Base-by-base conservation (phyloP, 2,329 filamentous ascomycete genomes). In the Claviceps quebecensis region DNA sequence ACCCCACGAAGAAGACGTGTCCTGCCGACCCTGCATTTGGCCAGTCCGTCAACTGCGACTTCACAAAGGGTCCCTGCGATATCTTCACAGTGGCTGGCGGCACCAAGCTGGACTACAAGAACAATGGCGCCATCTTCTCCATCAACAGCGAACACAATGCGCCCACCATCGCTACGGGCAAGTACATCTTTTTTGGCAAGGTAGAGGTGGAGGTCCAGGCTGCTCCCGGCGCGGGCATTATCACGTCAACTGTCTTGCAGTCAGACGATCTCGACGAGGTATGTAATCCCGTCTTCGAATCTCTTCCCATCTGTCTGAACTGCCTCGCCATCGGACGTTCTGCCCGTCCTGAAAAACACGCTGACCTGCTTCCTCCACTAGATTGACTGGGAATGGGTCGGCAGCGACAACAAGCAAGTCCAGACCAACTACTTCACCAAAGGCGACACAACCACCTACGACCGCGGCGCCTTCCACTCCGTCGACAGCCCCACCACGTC, bases 161-260 rank as follows among this genome's bases (percentile, higher is more conserved):
- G 47, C 83, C 87, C 39, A 87, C 85, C 37, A 87, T 95, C 67
- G 76, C 74, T 61, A 79, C 78, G 52, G 76, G 81, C 62, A 90
- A 89, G 77, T 97, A 95, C 75, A 87, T 98, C 67, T 96, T 97
- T 86, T 97, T 95, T 67, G 93, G 93, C 56, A 83, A 83, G 62
- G 79, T 96, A 59, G 86, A 94, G 51, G 80, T 88, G 54, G 80
- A 78, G 34, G 72, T 95, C 63, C 84, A 89, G 68, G 84, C 86
- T 40, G 84, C 93, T 26, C 77, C 84, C 3, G 93, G 91, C 44
- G 74, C 73, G 6, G 93, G 93, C 58, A 86, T 98, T 56, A 86
- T 98, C 56, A 96, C 89, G 70, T 90, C 86, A 57, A 77, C 87
- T 41, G 88, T 97, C 43, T 73, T 98, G 57, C 86, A 95, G 72